These are phyloP conservation scores for Ottelia alismoides DNA, from an alignment of 106 monocot species.

Conservation along the genomic window DNA sequence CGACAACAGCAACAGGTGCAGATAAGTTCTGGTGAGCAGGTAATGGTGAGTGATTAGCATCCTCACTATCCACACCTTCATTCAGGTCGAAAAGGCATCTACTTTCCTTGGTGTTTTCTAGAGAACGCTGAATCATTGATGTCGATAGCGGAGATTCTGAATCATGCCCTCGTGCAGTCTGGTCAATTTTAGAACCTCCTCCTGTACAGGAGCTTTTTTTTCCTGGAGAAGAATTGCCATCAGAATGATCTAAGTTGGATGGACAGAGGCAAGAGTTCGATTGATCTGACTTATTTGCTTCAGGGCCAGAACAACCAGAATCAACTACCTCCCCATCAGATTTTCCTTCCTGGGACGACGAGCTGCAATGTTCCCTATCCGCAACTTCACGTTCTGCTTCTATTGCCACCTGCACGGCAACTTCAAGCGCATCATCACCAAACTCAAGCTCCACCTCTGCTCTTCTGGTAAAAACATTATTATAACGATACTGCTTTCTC, in stretches of 20 bases:
- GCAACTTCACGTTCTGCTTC: slow-evolving; percentile 10
- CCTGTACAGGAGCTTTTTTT: too few species aligned
- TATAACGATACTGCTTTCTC: too few species aligned
- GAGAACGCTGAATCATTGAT: slow-evolving; percentile 1
- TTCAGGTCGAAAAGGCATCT: slow-evolving; percentile 13
- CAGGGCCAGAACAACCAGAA: background rate
- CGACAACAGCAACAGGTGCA: slow-evolving; percentile 3
- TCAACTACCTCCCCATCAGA: background rate
- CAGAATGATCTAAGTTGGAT: too few species aligned
- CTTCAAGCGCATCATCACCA: slow-evolving; percentile 13
- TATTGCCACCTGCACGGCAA: slow-evolving; percentile 10
- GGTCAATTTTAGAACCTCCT: too few species aligned
- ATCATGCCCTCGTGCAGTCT: too few species aligned
- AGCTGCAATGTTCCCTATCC: slow-evolving; percentile 7
- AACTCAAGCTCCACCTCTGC: slow-evolving; percentile 8
- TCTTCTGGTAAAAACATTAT: background rate
- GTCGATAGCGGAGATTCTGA: background rate
- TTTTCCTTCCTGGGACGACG: slow-evolving; percentile 5
- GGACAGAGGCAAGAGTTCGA: too few species aligned
- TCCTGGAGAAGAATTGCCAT: too few species aligned
- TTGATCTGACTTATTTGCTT: background rate
- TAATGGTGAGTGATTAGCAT: background rate
- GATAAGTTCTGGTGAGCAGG: slow-evolving; percentile 3
- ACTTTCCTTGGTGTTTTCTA: background rate
- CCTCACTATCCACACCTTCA: slow-evolving; percentile 1